phyloP scores from a whole-genome alignment of 345 rosid genomes.

The Fremontodendron californicum region DNA sequence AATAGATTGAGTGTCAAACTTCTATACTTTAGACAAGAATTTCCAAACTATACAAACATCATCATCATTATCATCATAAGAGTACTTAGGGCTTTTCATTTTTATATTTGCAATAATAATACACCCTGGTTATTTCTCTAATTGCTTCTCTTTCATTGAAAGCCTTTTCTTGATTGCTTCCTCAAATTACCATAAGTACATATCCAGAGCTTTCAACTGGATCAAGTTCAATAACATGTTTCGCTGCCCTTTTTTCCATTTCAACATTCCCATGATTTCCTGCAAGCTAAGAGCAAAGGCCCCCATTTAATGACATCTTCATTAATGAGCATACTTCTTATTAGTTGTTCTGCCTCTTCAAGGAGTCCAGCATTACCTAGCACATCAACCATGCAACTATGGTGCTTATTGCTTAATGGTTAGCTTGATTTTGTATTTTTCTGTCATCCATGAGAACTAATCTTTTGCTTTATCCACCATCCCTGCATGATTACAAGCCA shows the following conservation, averaged over 20 bases:
- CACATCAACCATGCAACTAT: conserved; percentile 58
- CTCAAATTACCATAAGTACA: conserved; percentile 54
- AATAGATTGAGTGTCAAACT: no score
- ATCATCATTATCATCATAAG: no score
- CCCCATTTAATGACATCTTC: conserved; percentile 63
- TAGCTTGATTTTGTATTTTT: conserved; percentile 48
- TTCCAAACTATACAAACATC: no score
- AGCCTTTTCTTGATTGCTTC: no score
- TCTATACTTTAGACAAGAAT: no score
- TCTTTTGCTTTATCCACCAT: conserved; percentile 42
- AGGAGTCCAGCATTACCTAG: background rate
- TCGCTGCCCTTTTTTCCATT: conserved; percentile 53
- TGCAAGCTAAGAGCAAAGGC: conserved; percentile 54
- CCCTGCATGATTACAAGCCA: conserved; percentile 67
- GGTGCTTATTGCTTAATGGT: conserved; percentile 65
- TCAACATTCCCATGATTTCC: conserved; percentile 45
- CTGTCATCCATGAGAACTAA: conserved; percentile 50
- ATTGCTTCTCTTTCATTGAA: no score
- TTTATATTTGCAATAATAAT: no score
- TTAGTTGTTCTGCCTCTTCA: background rate
- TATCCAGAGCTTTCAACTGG: conserved; percentile 52
- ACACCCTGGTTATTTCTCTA: no score
- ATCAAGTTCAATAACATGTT: conserved; percentile 39
- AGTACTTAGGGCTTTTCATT: no score
- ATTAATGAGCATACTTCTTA: conserved; percentile 37